Evolutionary conservation across 371 early-diverging fungal species (phyloP).

Genomic region (Entomophthora muscae): DNA sequence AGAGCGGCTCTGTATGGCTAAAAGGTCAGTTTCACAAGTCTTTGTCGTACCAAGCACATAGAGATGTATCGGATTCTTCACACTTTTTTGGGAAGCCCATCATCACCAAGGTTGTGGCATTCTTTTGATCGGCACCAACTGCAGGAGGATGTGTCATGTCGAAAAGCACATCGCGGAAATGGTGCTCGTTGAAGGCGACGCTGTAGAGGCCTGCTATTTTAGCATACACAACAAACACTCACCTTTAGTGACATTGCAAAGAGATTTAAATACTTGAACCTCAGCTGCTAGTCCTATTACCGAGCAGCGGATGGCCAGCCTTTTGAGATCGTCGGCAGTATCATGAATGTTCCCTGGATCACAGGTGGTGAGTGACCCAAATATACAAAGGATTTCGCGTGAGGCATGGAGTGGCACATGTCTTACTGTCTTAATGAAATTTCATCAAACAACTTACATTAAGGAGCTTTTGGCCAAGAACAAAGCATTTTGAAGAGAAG

Average conservation of each 20-base stretch:
- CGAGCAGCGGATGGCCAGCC: slow-evolving; percentile 56
- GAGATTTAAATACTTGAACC: slow-evolving; percentile 58
- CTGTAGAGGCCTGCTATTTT: slow-evolving; percentile 45
- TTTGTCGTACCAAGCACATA: slow-evolving; percentile 60
- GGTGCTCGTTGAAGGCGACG: slow-evolving; percentile 69
- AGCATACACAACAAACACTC: neutral
- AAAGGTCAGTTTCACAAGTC: neutral
- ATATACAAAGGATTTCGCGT: slow-evolving; percentile 66
- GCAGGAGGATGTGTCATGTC: slow-evolving; percentile 73
- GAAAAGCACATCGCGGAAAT: slow-evolving; percentile 57
- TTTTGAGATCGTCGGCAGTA: slow-evolving; percentile 45
- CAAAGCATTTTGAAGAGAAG: slow-evolving; percentile 81
- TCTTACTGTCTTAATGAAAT: slow-evolving; percentile 16
- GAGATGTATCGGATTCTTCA: slow-evolving; percentile 33
- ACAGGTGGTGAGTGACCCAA: slow-evolving; percentile 76
- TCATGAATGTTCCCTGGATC: slow-evolving; percentile 82
- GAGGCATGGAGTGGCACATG: slow-evolving; percentile 86
- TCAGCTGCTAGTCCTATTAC: slow-evolving; percentile 82
- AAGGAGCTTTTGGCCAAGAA: slow-evolving; percentile 55
- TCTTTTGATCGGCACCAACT: slow-evolving; percentile 27
- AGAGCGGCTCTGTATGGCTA: slow-evolving; percentile 58
- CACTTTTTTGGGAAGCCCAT: slow-evolving; percentile 84
- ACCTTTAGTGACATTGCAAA: slow-evolving; percentile 61
- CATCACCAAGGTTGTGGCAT: slow-evolving; percentile 46
- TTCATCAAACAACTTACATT: slow-evolving; percentile 16